These are phyloP conservation scores for Clavaria fumosa DNA, from an alignment of 768 basidiomycete species.

Conservation along the genomic window DNA sequence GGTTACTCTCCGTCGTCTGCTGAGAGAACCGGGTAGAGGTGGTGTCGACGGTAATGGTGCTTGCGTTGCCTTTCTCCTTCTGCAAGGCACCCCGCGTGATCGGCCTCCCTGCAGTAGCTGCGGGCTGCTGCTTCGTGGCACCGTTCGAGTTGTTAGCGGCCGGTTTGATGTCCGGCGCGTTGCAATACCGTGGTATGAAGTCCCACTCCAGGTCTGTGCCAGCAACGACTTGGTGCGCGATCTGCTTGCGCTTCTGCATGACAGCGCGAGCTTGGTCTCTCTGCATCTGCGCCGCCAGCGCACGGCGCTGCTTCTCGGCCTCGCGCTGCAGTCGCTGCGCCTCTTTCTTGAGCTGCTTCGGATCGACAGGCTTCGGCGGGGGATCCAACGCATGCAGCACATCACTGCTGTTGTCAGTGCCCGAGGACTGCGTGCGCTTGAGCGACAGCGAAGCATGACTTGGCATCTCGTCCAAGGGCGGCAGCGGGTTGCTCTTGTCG, in stretches of 20 bases:
- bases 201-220: conserved; percentile 49
- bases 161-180: too few species aligned
- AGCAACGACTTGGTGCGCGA: conserved; percentile 40
- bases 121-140: conserved; percentile 15
- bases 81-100: too few species aligned
- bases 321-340: conserved; percentile 63
- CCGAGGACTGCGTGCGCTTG: conserved; percentile 67
- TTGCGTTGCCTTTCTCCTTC: conserved; percentile 27
- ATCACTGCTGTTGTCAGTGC: conserved; percentile 59
- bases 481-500: conserved; percentile 53
- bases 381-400: conserved; percentile 28
- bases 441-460: conserved; percentile 44
- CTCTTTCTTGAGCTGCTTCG: conserved; percentile 72
- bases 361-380: conserved; percentile 32
- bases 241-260: conserved; percentile 74
- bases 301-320: conserved; percentile 73
- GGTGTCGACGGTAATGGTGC: conserved; percentile 39
- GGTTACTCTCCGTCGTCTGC: conserved; percentile 18
- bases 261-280: conserved; percentile 86
- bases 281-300: conserved; percentile 54
- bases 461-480: conserved; percentile 59
- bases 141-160: conserved; percentile 16
- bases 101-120: conserved; percentile 22
- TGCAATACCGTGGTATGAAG: too few species aligned
- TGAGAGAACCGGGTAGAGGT: conserved; percentile 41